Base-by-base conservation (phyloP, 495 filamentous ascomycete genomes). In the Penicillium coffeae region DNA sequence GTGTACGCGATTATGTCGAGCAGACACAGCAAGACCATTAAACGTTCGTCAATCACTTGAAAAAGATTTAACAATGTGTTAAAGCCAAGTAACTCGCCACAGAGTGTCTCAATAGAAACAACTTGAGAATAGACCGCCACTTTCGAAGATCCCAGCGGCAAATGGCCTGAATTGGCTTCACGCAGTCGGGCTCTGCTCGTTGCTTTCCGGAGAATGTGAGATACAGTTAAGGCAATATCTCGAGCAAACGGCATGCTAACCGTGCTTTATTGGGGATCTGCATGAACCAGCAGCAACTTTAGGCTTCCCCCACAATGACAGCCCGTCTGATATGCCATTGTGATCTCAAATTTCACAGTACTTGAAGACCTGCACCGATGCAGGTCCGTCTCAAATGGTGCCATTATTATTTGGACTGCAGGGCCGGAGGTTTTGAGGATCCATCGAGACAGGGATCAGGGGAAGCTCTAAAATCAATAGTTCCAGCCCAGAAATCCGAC, bases 401-500 rank as follows among this genome's bases (percentile, higher is more conserved):
- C 25, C 10, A 30, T 30, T 30, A 30, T 30, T 30, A 30, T 30
- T 10, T 30, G 25, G 25, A 10, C 25, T 30, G 25, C 25, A 30
- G 4, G 25, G 5, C 25, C 25, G 25, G 25, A 30, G 25, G 25
- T 30, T 30, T 30, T 10, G 5, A 30, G 5, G 10, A 30, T 30
- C 5, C 25, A 5, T 30, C 25, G 4, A 10, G 41, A 51, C 37
- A 53, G 18, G 52, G 45, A 42, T 56, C 50, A 50, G 53, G 54
- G 52, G 54, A 52, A 19, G 38, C 44, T 38, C 45, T 14, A 43
- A 38, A 48, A 45, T 54, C 52, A 43, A 59, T 62, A 62, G 52
- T 44, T 38, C 36, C 22, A 30, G 16, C 51, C 52, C 37, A 30
- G 52, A 42, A 51, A 47, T 47, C 59, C 44, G 46, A 46, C 51